These are phyloP conservation scores for Reticulascus tulasneorum DNA, from an alignment of 2,329 filamentous ascomycete species.

Conservation along the genomic window DNA sequence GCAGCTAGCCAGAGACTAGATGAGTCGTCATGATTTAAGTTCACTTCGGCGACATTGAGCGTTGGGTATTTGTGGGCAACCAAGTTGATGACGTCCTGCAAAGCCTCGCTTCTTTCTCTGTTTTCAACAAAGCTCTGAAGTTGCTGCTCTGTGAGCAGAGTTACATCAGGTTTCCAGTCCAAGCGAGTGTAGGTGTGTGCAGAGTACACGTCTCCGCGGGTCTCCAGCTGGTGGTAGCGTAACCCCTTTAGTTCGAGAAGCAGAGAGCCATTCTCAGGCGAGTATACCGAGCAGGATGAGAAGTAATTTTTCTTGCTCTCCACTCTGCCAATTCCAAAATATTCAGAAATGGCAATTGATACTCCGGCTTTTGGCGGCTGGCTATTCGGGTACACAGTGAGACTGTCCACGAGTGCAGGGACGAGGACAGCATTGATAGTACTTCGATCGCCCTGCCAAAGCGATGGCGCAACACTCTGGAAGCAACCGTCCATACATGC, in stretches of 20 bases:
- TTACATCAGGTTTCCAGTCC: constrained; percentile 20
- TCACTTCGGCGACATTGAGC: constrained; percentile 28
- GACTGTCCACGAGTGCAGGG: background rate
- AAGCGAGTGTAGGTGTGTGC: constrained; percentile 17
- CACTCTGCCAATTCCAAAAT: constrained; percentile 10
- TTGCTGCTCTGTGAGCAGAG: constrained; percentile 5
- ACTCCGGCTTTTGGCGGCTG: background rate
- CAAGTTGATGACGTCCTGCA: constrained; percentile 23
- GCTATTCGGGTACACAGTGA: background rate
- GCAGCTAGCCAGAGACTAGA: constrained; percentile 23
- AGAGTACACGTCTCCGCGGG: constrained; percentile 12
- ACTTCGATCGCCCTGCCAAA: constrained; percentile 11
- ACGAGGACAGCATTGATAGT: background rate
- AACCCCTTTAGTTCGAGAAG: constrained; percentile 18
- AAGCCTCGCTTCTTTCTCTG: background rate
- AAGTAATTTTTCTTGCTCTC: constrained; percentile 12
- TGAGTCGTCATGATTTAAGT: constrained; percentile 16
- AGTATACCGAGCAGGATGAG: constrained; percentile 9
- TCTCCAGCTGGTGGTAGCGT: constrained; percentile 16
- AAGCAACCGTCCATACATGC: constrained; percentile 3
- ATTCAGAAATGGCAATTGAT: background rate
- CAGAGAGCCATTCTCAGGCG: constrained; percentile 15
- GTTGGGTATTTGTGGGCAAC: constrained; percentile 29
- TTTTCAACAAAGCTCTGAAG: background rate
- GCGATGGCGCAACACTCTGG: constrained; percentile 13